Conservation (phyloP, 2,329 filamentous ascomycete genomes). For the Tolypocladium inflatum region DNA sequence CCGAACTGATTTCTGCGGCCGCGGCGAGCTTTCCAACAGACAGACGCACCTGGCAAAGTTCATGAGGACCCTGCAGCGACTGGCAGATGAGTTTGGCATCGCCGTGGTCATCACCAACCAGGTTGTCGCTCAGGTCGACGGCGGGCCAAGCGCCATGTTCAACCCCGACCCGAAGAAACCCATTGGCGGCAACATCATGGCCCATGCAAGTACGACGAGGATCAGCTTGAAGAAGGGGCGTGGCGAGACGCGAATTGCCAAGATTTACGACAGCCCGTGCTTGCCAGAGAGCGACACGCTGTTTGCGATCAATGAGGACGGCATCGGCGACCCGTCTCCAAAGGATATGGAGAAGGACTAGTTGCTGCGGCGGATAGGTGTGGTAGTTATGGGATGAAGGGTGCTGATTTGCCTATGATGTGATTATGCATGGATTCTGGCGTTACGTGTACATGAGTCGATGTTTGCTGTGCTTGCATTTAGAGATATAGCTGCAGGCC, state of each 20-base stretch:
- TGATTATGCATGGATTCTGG: conserved; percentile 17
- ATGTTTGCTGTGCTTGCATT: background rate
- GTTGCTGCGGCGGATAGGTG: background rate
- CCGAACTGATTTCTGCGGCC: conserved; percentile 92
- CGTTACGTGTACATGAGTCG: conserved; percentile 14
- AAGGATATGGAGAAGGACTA: conserved; percentile 88
- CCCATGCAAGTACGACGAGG: conserved; percentile 90
- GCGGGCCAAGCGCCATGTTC: conserved; percentile 94
- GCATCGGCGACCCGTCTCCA: conserved; percentile 88
- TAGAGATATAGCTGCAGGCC: background rate
- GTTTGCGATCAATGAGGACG: conserved; percentile 95
- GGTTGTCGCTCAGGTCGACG: conserved; percentile 95
- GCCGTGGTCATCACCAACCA: conserved; percentile 98
- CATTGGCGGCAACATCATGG: conserved; percentile 97
- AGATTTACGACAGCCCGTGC: conserved; percentile 98
- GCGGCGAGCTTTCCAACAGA: conserved; percentile 88
- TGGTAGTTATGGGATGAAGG: conserved; percentile 5
- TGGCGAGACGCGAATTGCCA: conserved; percentile 92
- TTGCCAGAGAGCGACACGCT: conserved; percentile 92
- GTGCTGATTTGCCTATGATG: background rate
- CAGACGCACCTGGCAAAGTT: conserved; percentile 87
- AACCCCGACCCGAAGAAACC: conserved; percentile 99
- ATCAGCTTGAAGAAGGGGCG: conserved; percentile 93
- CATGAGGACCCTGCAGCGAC: conserved; percentile 71
- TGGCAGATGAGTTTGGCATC: conserved; percentile 82